Base-by-base conservation (phyloP, 1,284 basidiomycete genomes). In the Puccinia horiana region DNA sequence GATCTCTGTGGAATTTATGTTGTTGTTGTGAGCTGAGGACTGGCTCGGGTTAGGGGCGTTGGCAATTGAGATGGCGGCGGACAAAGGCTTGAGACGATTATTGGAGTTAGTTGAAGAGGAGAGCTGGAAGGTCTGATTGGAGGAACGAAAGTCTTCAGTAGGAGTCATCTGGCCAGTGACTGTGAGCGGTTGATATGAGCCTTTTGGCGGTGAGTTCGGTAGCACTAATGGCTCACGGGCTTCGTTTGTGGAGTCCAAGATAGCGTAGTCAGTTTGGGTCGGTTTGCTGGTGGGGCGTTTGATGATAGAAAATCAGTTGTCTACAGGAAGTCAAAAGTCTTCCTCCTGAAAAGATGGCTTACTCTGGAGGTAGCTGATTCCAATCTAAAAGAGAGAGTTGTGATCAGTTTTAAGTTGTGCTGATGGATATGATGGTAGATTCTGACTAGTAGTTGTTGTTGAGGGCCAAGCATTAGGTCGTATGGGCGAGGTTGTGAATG, bases 131-230 rank as follows among this genome's bases (percentile, higher is more conserved):
- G 76, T 26, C 26, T 77, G 76, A 47, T 65, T 61, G 32, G 76
- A 77, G 23, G 49, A 47, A 18, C 58, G 44, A 32, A 76, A 76
- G 23, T 76, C 73, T 44, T 82, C 81, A 37, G 65, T 82, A 2
- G 81, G 81, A 5, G 81, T 82, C 18, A 63, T 69, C 58, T 76
- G 72, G 56, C 81, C 81, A 9, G 81, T 82, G 6, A 82, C 74
- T 5, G 74, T 82, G n/a, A 82, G 65, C 9, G 74, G 74, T 76
- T 82, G 81, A 49, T 76, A 76, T 44, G 65, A 72, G 26, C 61
- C 73, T 76, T 82, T 81, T 12, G 80, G 80, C 18, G 81, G 81
- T 47, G 81, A 82, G 42, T 54, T 82, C 20, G 81, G 81, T 29
- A 82, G 49, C 11, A 82, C 81, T 26, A 82, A n/a, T 58, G 81